These are phyloP conservation scores for Yamadazyma mexicana DNA, from an alignment of 1,139 yeast species.

Conservation along the genomic window DNA sequence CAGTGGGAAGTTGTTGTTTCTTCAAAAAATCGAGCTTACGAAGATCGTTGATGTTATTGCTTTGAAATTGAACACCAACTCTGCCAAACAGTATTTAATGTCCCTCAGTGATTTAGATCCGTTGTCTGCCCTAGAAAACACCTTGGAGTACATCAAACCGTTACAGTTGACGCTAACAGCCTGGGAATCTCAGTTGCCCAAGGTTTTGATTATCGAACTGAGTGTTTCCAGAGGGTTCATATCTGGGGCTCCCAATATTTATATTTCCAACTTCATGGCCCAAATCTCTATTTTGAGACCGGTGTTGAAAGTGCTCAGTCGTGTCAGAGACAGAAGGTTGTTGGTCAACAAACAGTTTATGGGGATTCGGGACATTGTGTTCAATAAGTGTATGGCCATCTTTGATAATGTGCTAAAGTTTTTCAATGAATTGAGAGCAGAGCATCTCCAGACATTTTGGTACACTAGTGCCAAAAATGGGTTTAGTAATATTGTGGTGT, in stretches of 20 bases:
- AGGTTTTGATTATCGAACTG: constrained; percentile 12
- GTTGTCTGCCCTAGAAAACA: constrained; percentile 9
- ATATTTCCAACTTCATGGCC: constrained; percentile 15
- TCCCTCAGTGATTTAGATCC: constrained; percentile 9
- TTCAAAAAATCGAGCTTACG: constrained; percentile 13
- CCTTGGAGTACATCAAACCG: constrained; percentile 14
- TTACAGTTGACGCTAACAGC: constrained; percentile 11
- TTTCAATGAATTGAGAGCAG: constrained; percentile 14
- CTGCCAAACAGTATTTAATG: constrained; percentile 8
- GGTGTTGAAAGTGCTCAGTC: constrained; percentile 10
- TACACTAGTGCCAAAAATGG: constrained; percentile 16
- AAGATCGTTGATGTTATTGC: constrained; percentile 10
- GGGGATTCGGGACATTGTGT: constrained; percentile 15
- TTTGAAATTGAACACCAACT: constrained; percentile 8
- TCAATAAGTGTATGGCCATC: constrained; percentile 12
- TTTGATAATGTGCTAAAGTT: constrained; percentile 14
- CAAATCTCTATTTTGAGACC: constrained; percentile 15
- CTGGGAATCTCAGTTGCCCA: constrained; percentile 16
- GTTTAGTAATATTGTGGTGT: constrained; percentile 15
- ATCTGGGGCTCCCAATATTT: constrained; percentile 17
- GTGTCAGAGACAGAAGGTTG: constrained; percentile 7
- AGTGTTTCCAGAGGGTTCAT: constrained; percentile 15
- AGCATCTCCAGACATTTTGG: constrained; percentile 18
- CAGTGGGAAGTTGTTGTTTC: constrained; percentile 12
- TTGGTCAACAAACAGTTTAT: constrained; percentile 13